Conservation (phyloP, 495 filamentous ascomycete genomes). For the Penicillium psychrofluorescens region DNA sequence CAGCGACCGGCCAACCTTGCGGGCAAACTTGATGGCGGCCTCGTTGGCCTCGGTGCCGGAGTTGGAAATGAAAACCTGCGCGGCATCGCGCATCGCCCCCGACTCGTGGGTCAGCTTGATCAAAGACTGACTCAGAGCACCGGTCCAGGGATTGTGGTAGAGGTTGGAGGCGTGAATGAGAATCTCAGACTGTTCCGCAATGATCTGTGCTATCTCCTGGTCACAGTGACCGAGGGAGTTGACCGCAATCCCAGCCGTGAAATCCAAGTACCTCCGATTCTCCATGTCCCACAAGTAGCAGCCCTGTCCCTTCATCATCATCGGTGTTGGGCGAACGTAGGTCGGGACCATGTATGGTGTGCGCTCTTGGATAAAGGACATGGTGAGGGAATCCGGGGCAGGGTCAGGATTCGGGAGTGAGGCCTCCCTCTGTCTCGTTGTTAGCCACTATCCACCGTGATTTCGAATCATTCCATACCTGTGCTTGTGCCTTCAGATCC, state of each 20-base stretch:
- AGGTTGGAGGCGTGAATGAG: slow-evolving; percentile 89
- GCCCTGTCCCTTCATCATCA: slow-evolving; percentile 82
- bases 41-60: slow-evolving; percentile 94
- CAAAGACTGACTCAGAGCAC: slow-evolving; percentile 77
- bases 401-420: slow-evolving; percentile 72
- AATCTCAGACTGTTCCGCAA: slow-evolving; percentile 70
- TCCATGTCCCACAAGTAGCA: slow-evolving; percentile 87
- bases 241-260: slow-evolving; percentile 94
- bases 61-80: slow-evolving; percentile 89
- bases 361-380: slow-evolving; percentile 63
- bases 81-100: slow-evolving; percentile 72
- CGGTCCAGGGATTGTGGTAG: slow-evolving; percentile 93
- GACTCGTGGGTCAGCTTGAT: slow-evolving; percentile 65
- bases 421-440: slow-evolving; percentile 47
- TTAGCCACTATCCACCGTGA: background rate
- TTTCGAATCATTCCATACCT: slow-evolving; percentile 4
- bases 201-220: slow-evolving; percentile 57
- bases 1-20: slow-evolving; percentile 73
- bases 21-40: slow-evolving; percentile 92
- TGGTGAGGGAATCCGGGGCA: slow-evolving; percentile 63
- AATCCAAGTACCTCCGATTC: slow-evolving; percentile 82
- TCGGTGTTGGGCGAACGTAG: slow-evolving; percentile 81
- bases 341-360: slow-evolving; percentile 88
- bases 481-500: slow-evolving; percentile 16
- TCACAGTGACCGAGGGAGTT: slow-evolving; percentile 88